Evolutionary conservation across 164 flowering plant genomes (phyloP).

Genomic region (Piper betle): DNA sequence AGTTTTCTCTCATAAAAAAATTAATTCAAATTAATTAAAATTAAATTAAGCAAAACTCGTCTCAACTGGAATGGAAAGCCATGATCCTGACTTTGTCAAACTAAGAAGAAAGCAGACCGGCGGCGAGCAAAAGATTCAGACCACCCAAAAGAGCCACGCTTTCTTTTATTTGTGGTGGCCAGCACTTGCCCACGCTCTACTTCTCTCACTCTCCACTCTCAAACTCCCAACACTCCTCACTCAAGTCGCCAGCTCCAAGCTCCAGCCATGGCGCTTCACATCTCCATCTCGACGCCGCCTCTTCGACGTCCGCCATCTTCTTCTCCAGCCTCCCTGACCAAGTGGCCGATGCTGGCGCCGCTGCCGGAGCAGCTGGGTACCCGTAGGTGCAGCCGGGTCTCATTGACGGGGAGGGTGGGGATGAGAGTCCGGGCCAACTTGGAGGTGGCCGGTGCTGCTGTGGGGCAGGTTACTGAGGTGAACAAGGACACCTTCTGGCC

Average conservation of each 20-base stretch:
- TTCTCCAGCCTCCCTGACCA: background rate
- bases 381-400: background rate
- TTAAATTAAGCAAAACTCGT: too few relatives aligned
- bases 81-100: too few relatives aligned
- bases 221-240: background rate
- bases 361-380: constrained; percentile 1
- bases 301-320: background rate
- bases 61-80: too few relatives aligned
- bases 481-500: constrained; percentile 34
- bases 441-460: constrained; percentile 19
- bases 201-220: background rate
- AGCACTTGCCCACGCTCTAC: background rate
- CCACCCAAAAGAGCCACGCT: too few relatives aligned
- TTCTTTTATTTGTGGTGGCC: too few relatives aligned
- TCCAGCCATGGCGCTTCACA: constrained; percentile 16
- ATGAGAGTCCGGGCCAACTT: constrained; percentile 14
- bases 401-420: constrained; percentile 5
- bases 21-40: too few relatives aligned
- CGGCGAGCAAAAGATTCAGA: too few relatives aligned
- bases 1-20: too few relatives aligned
- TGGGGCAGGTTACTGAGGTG: constrained; percentile 30
- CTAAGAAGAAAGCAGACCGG: too few relatives aligned
- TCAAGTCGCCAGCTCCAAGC: too few relatives aligned
- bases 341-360: constrained; percentile 4
- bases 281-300: constrained; percentile 10